Conservation (phyloP, 805 yeast genomes). For the Ogataea degrootiae region DNA sequence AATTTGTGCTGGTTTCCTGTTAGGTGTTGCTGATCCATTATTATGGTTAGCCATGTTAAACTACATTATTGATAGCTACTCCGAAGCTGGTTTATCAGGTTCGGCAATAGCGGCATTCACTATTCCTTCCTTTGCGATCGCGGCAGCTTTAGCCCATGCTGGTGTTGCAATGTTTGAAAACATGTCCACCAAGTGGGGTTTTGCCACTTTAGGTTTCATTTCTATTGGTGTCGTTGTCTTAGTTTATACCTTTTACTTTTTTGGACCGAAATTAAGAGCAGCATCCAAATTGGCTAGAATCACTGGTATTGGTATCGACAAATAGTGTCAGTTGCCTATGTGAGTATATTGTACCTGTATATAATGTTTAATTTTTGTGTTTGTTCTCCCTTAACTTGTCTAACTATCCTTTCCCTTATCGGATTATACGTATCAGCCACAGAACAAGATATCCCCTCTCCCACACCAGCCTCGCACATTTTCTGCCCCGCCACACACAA, state of each 20-base stretch:
- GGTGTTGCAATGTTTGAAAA: slow-evolving; percentile 36
- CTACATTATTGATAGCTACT: slow-evolving; percentile 31
- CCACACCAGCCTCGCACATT: no score
- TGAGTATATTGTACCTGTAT: no score
- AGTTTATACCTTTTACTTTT: slow-evolving; percentile 31
- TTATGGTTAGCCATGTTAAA: slow-evolving; percentile 33
- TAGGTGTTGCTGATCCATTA: slow-evolving; percentile 31
- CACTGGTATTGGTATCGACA: neutral
- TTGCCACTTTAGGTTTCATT: slow-evolving; percentile 31
- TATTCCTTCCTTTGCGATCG: slow-evolving; percentile 33
- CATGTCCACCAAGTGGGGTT: slow-evolving; percentile 33
- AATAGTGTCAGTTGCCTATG: no score
- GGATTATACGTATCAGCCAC: no score
- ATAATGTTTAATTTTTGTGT: no score
- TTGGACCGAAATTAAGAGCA: slow-evolving; percentile 28
- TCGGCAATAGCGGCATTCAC: slow-evolving; percentile 35
- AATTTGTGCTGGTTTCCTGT: slow-evolving; percentile 29
- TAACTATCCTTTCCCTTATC: no score
- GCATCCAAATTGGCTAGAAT: slow-evolving; percentile 27
- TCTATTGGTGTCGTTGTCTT: slow-evolving; percentile 29
- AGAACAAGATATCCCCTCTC: no score
- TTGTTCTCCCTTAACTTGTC: no score
- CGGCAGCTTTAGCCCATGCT: slow-evolving; percentile 33
- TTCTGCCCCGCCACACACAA: no score
- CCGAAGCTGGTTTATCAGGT: slow-evolving; percentile 29